Evolutionary conservation across 2,329 filamentous ascomycete species (phyloP).

Genomic region (Aspergillus sclerotialis): DNA sequence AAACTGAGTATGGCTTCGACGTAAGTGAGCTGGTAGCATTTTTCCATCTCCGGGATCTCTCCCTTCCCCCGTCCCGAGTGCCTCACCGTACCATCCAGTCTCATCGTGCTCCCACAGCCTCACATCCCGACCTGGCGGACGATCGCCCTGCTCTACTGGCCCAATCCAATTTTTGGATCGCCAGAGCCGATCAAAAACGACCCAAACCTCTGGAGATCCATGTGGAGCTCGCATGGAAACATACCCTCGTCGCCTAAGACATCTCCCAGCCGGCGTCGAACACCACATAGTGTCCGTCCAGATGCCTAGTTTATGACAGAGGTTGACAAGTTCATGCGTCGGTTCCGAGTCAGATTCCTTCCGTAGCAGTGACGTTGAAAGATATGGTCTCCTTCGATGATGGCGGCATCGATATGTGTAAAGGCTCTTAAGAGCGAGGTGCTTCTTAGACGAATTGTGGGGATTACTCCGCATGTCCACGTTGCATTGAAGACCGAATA

Average conservation of each 20-base stretch:
- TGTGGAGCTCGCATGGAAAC: conserved; percentile 49
- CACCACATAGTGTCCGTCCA: conserved; percentile 59
- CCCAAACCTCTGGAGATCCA: conserved; percentile 53
- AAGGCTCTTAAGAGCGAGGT: conserved; percentile 51
- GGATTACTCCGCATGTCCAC: conserved; percentile 38
- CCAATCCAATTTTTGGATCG: conserved; percentile 54
- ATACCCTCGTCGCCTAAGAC: conserved; percentile 51
- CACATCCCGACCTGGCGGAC: conserved; percentile 38
- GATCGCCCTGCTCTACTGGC: conserved; percentile 24
- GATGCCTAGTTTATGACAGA: conserved; percentile 52
- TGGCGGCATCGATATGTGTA: conserved; percentile 59
- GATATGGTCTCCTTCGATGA: conserved; percentile 53
- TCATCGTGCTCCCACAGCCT: conserved; percentile 52
- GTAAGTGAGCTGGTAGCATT: conserved; percentile 46
- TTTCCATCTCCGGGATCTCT: conserved; percentile 45
- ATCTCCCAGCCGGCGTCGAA: conserved; percentile 51
- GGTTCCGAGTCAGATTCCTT: conserved; percentile 55
- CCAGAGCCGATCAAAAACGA: conserved; percentile 56
- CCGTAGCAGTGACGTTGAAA: conserved; percentile 48
- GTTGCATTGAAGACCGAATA: conserved; percentile 39
- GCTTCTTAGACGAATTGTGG: conserved; percentile 25
- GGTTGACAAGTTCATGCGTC: conserved; percentile 53
- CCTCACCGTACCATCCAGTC: conserved; percentile 48
- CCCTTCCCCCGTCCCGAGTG: conserved; percentile 44
- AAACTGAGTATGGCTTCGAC: conserved; percentile 47